Evolutionary conservation across 805 yeast genomes (phyloP).

Genomic region (Cyberlindnera subsufficiens): DNA sequence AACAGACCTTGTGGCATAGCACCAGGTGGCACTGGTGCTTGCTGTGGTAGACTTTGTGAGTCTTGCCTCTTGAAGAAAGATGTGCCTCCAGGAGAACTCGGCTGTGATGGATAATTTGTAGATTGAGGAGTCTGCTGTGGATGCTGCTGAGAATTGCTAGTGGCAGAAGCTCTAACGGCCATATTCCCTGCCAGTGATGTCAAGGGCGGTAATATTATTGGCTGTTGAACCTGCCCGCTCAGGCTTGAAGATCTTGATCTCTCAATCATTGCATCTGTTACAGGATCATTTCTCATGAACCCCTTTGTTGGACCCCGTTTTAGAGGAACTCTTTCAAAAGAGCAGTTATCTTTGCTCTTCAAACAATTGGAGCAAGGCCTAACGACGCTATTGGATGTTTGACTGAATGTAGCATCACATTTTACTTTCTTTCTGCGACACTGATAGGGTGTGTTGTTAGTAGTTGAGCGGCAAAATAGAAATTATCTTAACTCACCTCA

Average conservation of each 20-base stretch:
- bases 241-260: conserved; percentile 14
- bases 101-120: conserved; percentile 1
- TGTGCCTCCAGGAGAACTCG: conserved; percentile 1
- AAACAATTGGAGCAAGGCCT: conserved; percentile 57
- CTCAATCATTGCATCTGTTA: conserved; percentile 8
- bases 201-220: conserved; percentile 16
- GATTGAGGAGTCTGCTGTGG: conserved; percentile 1
- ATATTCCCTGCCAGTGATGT: conserved; percentile 8
- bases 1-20: conserved; percentile 21
- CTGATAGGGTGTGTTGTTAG: conserved; percentile 1
- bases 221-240: conserved; percentile 4
- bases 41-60: neutral
- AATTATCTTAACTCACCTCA: conserved; percentile 25
- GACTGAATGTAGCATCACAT: conserved; percentile 56
- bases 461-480: neutral
- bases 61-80: neutral
- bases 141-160: conserved; percentile 2
- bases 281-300: conserved; percentile 28
- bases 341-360: conserved; percentile 54
- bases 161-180: neutral
- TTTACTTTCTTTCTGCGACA: conserved; percentile 69
- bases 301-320: conserved; percentile 82
- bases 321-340: conserved; percentile 65
- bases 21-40: neutral
- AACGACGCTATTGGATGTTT: conserved; percentile 39